Evolutionary conservation across 2,329 filamentous ascomycete genomes (phyloP).

Genomic region (Colletotrichum eremochloae): DNA sequence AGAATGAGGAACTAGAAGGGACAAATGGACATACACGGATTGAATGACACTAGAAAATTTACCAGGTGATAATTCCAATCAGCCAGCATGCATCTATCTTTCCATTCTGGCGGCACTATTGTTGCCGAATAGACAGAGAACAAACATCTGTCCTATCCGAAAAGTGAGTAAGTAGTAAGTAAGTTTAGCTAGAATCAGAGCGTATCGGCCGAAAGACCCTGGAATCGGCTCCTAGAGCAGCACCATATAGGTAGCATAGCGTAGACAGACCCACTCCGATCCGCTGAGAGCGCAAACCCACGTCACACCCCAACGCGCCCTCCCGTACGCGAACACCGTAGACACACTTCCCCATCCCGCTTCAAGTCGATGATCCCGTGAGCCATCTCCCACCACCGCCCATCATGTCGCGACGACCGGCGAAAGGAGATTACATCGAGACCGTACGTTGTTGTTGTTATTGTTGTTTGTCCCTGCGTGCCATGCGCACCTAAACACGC

Average conservation of each 20-base stretch:
- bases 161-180: background rate
- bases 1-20: too few relatives aligned
- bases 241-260: too few relatives aligned
- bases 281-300: slow-evolving; percentile 15
- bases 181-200: background rate
- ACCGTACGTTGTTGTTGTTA: slow-evolving; percentile 71
- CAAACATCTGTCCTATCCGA: too few relatives aligned
- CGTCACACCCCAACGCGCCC: slow-evolving; percentile 25
- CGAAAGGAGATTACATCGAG: slow-evolving; percentile 95
- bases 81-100: too few relatives aligned
- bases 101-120: too few relatives aligned
- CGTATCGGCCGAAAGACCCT: background rate
- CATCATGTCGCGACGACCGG: slow-evolving; percentile 80
- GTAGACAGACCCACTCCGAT: slow-evolving; percentile 4
- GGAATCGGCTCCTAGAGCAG: background rate
- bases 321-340: background rate
- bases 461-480: background rate
- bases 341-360: background rate
- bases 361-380: background rate
- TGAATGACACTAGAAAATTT: too few relatives aligned
- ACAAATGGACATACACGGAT: too few relatives aligned
- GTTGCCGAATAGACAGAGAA: too few relatives aligned
- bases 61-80: too few relatives aligned
- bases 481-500: background rate
- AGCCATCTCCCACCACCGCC: background rate